Conservation (phyloP, 2,329 filamentous ascomycete genomes). For the Venturia oleaginea region DNA sequence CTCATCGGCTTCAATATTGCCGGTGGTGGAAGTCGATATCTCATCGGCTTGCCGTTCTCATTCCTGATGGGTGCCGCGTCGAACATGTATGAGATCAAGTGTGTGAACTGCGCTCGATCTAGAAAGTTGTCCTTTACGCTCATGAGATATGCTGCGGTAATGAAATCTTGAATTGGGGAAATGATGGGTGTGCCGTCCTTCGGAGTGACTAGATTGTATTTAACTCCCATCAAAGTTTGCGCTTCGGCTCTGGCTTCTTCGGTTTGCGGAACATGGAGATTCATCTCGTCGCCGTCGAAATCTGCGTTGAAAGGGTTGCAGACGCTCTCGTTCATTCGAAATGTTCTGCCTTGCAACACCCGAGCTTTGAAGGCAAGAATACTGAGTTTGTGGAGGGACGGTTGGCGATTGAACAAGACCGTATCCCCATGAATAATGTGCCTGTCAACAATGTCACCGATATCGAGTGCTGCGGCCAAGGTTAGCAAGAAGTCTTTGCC, state of each 20-base stretch:
- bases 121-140: conserved; percentile 92
- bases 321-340: conserved; percentile 94
- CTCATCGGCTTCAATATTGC: conserved; percentile 76
- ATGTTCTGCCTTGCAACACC: conserved; percentile 88
- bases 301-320: conserved; percentile 98
- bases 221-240: conserved; percentile 94
- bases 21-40: conserved; percentile 78
- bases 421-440: conserved; percentile 94
- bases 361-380: conserved; percentile 95
- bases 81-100: conserved; percentile 91
- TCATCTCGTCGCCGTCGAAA: conserved; percentile 99
- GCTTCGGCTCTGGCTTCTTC: conserved; percentile 94
- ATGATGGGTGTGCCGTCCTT: conserved; percentile 98
- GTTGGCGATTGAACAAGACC: conserved; percentile 95
- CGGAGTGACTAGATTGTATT: conserved; percentile 89
- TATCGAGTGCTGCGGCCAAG: conserved; percentile 63
- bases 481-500: conserved; percentile 58
- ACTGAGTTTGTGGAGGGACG: conserved; percentile 95
- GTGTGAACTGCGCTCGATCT: conserved; percentile 77
- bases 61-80: conserved; percentile 51
- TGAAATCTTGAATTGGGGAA: conserved; percentile 98
- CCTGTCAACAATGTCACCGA: conserved; percentile 85
- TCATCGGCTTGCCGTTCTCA: conserved; percentile 42
- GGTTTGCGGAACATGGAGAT: conserved; percentile 92
- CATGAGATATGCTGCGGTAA: conserved; percentile 84